Evolutionary conservation across 108 stramenopile genomes (phyloP).

Genomic region (Mediolabrus comicus): DNA sequence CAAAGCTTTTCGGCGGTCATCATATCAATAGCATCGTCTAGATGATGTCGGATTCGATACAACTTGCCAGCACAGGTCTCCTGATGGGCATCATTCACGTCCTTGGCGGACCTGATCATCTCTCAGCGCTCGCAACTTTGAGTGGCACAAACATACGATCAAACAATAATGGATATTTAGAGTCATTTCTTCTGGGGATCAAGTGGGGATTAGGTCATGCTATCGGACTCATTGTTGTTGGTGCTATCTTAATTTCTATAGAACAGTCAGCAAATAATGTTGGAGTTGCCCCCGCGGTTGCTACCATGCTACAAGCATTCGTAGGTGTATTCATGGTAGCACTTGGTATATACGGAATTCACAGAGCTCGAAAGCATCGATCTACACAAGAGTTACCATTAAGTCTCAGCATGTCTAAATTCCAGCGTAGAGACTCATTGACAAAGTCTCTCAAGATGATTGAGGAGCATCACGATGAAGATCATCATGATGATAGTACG

Average conservation of each 20-base stretch:
- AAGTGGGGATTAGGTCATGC: conserved; percentile 77
- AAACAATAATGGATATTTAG: background rate
- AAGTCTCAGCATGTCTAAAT: background rate
- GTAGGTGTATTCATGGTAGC: conserved; percentile 73
- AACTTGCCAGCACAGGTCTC: conserved; percentile 31
- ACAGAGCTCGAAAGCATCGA: conserved; percentile 31
- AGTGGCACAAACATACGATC: conserved; percentile 33
- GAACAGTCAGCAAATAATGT: conserved; percentile 5
- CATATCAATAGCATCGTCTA: background rate
- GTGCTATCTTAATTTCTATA: conserved; percentile 42
- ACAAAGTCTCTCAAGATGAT: background rate
- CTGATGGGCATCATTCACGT: conserved; percentile 74
- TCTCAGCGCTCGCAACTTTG: conserved; percentile 73
- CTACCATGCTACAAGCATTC: conserved; percentile 49
- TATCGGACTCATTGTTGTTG: conserved; percentile 62
- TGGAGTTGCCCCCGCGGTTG: too few species aligned
- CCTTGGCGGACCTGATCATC: conserved; percentile 79
- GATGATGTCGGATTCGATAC: background rate
- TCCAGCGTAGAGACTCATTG: background rate
- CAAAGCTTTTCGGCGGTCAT: too few species aligned
- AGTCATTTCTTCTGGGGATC: conserved; percentile 54
- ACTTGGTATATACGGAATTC: conserved; percentile 58
- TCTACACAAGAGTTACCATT: background rate
- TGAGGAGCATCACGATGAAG: background rate
- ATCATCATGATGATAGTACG: background rate